Base-by-base conservation (phyloP, 2,329 filamentous ascomycete species). In the Ceratocystis albifundus region DNA sequence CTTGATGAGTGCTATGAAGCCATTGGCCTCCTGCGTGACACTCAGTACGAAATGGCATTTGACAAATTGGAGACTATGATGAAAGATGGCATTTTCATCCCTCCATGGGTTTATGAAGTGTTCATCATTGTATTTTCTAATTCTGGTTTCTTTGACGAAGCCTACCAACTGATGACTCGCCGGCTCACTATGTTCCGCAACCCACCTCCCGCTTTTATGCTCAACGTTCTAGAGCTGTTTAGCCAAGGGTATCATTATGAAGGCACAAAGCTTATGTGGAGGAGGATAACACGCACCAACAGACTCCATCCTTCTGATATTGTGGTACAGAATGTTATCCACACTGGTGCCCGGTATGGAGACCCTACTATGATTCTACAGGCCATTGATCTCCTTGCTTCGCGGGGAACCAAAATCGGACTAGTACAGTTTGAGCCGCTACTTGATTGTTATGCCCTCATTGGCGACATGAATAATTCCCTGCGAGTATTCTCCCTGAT, bases 11-110 rank as follows among this genome's bases (percentile, higher is more conserved):
- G 83, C 5, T 87, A 85, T 7, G 83, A 82, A 72, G 83, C 88
- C 71, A 76, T 90, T 8, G 90, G 90, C 0, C 76, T 95, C 68
- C 79, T 97, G 45, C 83, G 91, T 22, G 92, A 96, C 71, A 84
- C 85, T 0, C 88, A 95, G 71, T 86, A 90, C 69, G 94, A 97
- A 76, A 77, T 92, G 69, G 92, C 90, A 1, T 77, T 96, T 67
- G 80, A 83, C 64, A 84, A 84, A 70, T 75, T 96, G 53, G 86
- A 89, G 46, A 76, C 82, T 25, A 84, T 96, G 80, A 77, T 84
- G 53, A 76, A 79, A 64, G 79, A 82, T 62, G 77, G 79, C 2
- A 77, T 83, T 0, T 71, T 71, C 1, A 76, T 92, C 3, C 81
- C 87, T 36, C 72, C 78, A 0, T 96, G 91, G 91, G 79, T 96